phyloP scores from a whole-genome alignment of 495 filamentous ascomycete species.

The Neurospora sp. region DNA sequence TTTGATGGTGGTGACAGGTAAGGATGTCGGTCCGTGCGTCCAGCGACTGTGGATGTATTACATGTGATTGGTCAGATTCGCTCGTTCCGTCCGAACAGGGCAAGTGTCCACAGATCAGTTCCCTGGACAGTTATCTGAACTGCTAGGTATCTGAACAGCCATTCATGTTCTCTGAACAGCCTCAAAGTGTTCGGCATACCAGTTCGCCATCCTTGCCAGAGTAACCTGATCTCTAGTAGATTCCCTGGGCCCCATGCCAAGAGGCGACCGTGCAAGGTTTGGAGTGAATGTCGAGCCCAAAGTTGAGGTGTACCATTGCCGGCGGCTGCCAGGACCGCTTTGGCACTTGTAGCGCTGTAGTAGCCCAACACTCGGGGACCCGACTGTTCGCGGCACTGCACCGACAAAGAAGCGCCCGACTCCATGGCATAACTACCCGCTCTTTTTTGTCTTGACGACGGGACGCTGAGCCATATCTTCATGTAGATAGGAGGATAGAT shows the following conservation, averaged over 20 bases:
- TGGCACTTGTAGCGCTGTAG: not conserved
- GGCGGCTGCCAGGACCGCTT: not conserved
- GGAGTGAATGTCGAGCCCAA: not conserved
- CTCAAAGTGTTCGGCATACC: not conserved
- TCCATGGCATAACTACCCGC: not conserved
- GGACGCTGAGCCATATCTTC: not conserved
- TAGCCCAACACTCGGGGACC: not conserved
- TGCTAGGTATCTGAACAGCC: no score
- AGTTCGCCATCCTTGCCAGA: not conserved
- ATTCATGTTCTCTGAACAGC: not conserved
- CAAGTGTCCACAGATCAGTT: not conserved
- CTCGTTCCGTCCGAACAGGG: not conserved
- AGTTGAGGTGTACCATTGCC: not conserved
- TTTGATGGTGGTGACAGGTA: not conserved
- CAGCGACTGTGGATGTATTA: not conserved
- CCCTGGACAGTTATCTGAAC: not conserved
- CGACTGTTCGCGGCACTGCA: not conserved
- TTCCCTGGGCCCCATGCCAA: not conserved
- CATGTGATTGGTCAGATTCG: not conserved
- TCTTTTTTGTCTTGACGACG: not conserved
- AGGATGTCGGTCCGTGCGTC: not conserved
- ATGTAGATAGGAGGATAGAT: no score
- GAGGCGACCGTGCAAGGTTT: not conserved
- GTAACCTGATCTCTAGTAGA: not conserved
- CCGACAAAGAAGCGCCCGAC: not conserved